Evolutionary conservation across 371 early-diverging fungal species (phyloP).

Genomic region (Apophysomyces sp.): DNA sequence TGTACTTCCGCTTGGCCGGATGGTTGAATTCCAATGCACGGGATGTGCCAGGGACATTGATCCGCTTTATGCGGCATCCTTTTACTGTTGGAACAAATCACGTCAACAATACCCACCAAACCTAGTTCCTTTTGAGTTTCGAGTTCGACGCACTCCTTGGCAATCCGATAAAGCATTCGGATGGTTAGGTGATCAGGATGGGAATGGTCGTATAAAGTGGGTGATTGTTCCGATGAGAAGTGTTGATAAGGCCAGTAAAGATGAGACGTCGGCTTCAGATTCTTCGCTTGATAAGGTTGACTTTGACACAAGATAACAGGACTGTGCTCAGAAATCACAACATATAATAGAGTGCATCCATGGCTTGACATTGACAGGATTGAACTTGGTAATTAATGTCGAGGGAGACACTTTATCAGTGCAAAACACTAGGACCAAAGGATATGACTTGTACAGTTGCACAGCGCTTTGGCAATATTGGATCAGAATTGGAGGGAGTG

Average conservation of each 20-base stretch:
- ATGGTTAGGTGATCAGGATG: conserved; percentile 7
- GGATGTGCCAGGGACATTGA: not conserved
- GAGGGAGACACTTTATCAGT: conserved; percentile 6
- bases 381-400: conserved; percentile 2
- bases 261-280: conserved; percentile 11
- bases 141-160: conserved; percentile 10
- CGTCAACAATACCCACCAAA: conserved; percentile 8
- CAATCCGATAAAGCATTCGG: conserved; percentile 10
- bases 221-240: conserved; percentile 18
- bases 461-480: conserved; percentile 6
- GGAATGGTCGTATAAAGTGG: conserved; percentile 13
- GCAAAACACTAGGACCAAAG: conserved; percentile 7
- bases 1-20: not conserved
- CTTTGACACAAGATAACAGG: conserved; percentile 14
- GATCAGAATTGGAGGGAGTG: conserved; percentile 12
- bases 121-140: conserved; percentile 10
- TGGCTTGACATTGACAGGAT: conserved; percentile 3
- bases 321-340: conserved; percentile 10
- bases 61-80: conserved; percentile 4
- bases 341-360: not conserved
- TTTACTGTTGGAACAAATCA: conserved; percentile 17
- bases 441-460: conserved; percentile 9
- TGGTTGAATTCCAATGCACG: not conserved
- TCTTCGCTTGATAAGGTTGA: conserved; percentile 6
- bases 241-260: conserved; percentile 11